These are phyloP conservation scores for Stephanodiscus minutulus DNA, from an alignment of 108 stramenopile species.

Conservation along the genomic window DNA sequence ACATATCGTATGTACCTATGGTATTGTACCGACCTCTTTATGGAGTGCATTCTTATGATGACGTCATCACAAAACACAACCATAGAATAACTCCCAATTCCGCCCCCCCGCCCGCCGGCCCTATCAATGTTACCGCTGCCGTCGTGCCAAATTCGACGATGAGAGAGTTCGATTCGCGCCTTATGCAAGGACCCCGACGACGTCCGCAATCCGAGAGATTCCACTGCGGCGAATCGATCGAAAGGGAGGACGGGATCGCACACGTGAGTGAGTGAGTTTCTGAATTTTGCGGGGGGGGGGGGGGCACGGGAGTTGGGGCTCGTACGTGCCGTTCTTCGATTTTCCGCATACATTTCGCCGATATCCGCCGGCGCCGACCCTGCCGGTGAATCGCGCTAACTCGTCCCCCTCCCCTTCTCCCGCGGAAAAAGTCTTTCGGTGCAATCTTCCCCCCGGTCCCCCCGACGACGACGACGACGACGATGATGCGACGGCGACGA, in stretches of 20 bases:
- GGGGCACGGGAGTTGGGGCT: neutral
- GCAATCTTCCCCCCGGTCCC: neutral
- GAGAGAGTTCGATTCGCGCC: no score
- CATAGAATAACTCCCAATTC: no score
- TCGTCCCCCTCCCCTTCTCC: neutral
- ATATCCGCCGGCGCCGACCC: neutral
- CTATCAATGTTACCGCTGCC: no score
- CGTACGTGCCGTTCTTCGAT: neutral
- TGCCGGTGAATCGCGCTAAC: no score
- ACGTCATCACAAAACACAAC: no score
- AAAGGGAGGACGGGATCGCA: constrained; percentile 8
- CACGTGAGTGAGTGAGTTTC: constrained; percentile 4
- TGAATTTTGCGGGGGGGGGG: neutral
- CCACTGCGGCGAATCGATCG: constrained; percentile 5
- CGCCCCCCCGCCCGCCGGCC: no score
- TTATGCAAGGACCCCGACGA: neutral
- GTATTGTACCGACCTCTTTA: no score
- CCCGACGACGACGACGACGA: neutral
- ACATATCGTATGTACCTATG: no score
- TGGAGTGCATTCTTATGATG: no score
- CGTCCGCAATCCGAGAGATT: constrained; percentile 3
- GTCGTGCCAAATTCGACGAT: no score
- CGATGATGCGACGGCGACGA: no score
- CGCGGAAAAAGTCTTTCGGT: neutral
- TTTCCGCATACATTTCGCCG: neutral